phyloP scores from a whole-genome alignment of 495 filamentous ascomycete species.

The Penicillium odoratum region DNA sequence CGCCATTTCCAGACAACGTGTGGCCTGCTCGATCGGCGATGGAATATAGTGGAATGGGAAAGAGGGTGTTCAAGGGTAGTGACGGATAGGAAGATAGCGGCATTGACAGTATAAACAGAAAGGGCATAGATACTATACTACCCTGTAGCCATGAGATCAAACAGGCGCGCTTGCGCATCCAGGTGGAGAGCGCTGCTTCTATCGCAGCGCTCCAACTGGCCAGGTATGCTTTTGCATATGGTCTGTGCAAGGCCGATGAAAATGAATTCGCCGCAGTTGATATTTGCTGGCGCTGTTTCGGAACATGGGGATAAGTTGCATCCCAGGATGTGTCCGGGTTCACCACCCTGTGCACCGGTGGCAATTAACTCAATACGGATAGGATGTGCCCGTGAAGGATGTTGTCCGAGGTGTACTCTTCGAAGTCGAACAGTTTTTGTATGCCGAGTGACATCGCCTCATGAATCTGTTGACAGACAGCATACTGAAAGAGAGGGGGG shows the following conservation, averaged over 20 bases:
- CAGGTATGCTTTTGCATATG: constrained; percentile 5
- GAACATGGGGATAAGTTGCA: constrained; percentile 2
- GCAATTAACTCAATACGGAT: constrained; percentile 3
- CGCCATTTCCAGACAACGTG: constrained; percentile 5
- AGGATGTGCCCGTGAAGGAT: constrained; percentile 4
- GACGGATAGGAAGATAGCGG: constrained; percentile 12
- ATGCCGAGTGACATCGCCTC: constrained; percentile 9
- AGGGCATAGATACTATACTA: constrained; percentile 14
- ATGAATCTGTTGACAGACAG: constrained; percentile 10
- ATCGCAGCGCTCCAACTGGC: constrained; percentile 8
- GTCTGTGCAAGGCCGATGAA: constrained; percentile 8
- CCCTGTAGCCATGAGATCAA: constrained; percentile 9
- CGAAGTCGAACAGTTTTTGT: neutral
- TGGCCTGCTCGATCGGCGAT: constrained; percentile 8
- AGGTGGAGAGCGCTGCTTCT: constrained; percentile 3
- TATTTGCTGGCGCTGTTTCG: constrained; percentile 15
- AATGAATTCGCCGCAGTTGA: constrained; percentile 9
- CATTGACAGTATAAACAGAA: constrained; percentile 10
- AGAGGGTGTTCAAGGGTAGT: constrained; percentile 9
- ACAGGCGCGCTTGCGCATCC: constrained; percentile 11
- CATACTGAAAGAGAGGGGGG: constrained; percentile 12
- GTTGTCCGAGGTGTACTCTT: constrained; percentile 1
- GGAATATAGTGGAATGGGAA: neutral
- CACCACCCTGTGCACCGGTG: constrained; percentile 8
- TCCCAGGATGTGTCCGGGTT: constrained; percentile 11